These are phyloP conservation scores for Cyclocybe cylindracea DNA, from an alignment of 768 basidiomycete genomes.

Conservation along the genomic window DNA sequence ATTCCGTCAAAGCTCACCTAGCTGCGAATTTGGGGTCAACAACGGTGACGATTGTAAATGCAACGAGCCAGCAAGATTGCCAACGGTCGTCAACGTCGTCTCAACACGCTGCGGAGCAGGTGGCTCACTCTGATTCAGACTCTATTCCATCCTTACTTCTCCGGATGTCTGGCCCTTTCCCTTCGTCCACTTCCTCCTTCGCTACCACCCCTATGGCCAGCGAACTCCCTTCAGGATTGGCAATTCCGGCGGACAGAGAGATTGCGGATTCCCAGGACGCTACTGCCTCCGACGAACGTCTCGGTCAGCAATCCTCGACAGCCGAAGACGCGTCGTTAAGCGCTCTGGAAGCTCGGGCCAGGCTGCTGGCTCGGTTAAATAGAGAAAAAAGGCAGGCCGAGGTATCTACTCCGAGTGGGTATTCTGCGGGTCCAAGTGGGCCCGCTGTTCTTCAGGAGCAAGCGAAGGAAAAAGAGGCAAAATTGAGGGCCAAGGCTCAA, in stretches of 20 bases:
- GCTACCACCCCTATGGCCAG: too few species aligned
- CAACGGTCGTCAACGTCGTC: neutral
- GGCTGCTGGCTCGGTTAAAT: slow-evolving; percentile 43
- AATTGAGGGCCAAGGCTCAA: slow-evolving; percentile 48
- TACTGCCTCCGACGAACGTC: too few species aligned
- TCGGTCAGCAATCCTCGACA: slow-evolving; percentile 7
- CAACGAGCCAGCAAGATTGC: neutral
- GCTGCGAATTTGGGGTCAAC: slow-evolving; percentile 4
- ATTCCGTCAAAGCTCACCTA: slow-evolving; percentile 52
- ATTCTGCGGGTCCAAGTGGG: too few species aligned
- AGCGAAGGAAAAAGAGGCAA: slow-evolving; percentile 37
- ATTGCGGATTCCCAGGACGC: too few species aligned
- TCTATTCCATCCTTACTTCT: too few species aligned
- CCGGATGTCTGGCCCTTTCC: too few species aligned
- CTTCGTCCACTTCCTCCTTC: too few species aligned
- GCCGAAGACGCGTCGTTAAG: slow-evolving; percentile 7
- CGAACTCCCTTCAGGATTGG: too few species aligned
- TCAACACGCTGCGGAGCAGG: too few species aligned
- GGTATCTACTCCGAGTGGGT: neutral
- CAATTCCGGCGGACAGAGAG: too few species aligned
- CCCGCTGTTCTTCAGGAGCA: slow-evolving; percentile 17
- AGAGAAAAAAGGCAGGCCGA: slow-evolving; percentile 39
- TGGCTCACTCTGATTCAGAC: too few species aligned
- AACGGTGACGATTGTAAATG: neutral
- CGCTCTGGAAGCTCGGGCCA: slow-evolving; percentile 28